phyloP scores from a whole-genome alignment of 495 filamentous ascomycete genomes.

The Neurospora hispaniola region DNA sequence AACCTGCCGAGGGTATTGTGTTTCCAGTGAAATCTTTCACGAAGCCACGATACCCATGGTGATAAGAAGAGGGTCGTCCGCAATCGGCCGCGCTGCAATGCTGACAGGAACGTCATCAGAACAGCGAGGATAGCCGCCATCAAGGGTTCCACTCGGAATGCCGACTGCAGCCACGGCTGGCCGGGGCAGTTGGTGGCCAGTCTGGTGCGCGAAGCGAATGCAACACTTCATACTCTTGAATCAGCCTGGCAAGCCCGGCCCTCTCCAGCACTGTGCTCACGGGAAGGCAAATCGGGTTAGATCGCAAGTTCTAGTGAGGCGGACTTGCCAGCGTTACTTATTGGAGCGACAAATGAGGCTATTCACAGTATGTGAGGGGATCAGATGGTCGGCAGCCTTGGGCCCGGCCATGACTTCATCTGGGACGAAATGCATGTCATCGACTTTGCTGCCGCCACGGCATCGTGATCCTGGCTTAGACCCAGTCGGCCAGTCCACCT shows the following conservation, averaged over 20 bases:
- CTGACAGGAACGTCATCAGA: background rate
- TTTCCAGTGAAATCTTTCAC: background rate
- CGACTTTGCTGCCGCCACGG: background rate
- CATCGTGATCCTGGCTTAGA: background rate
- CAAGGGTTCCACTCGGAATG: background rate
- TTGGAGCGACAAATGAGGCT: slow-evolving; percentile 2
- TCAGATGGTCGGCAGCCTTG: background rate
- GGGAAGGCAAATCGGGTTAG: background rate
- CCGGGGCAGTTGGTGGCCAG: background rate
- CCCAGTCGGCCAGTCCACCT: background rate
- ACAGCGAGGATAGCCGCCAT: background rate
- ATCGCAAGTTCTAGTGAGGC: background rate
- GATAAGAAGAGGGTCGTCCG: background rate
- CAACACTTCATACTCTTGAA: background rate
- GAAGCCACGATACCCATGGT: background rate
- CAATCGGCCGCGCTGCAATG: background rate
- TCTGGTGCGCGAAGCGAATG: background rate
- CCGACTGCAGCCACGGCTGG: background rate
- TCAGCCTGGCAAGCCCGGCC: background rate
- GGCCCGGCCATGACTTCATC: background rate
- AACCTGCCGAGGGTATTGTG: background rate
- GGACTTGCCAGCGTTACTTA: background rate
- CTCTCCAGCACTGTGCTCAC: background rate
- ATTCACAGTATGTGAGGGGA: slow-evolving; percentile 4
- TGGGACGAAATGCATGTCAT: background rate